Conservation (phyloP, 805 yeast genomes). For the Saccharomycopsis capsularis region DNA sequence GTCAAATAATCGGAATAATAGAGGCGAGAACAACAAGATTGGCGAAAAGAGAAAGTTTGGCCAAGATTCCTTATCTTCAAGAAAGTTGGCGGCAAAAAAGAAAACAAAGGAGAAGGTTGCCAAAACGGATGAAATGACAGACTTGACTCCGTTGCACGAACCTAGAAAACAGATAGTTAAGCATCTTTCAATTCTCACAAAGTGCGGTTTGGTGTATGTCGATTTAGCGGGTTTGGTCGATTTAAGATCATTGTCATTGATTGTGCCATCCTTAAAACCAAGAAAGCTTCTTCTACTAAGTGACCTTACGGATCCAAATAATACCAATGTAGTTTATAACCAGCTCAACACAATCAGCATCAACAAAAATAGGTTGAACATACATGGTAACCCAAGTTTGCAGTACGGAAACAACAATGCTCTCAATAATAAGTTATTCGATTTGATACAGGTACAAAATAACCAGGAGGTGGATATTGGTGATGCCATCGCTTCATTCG, state of each 20-base stretch:
- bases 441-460: constrained; percentile 28
- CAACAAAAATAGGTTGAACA: constrained; percentile 22
- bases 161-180: constrained; percentile 43
- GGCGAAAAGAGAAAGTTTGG: constrained; percentile 20
- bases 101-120: constrained; percentile 24
- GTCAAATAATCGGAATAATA: not conserved
- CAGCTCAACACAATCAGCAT: constrained; percentile 25
- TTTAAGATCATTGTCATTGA: constrained; percentile 68
- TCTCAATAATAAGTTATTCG: constrained; percentile 24
- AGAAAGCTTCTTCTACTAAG: constrained; percentile 56
- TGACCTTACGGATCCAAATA: constrained; percentile 31
- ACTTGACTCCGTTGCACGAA: constrained; percentile 42
- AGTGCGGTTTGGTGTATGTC: constrained; percentile 68
- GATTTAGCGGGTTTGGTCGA: constrained; percentile 85
- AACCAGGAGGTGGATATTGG: constrained; percentile 43
- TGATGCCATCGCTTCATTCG: constrained; percentile 48
- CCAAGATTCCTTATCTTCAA: constrained; percentile 12
- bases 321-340: constrained; percentile 17
- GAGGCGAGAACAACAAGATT: constrained; percentile 5
- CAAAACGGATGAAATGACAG: constrained; percentile 45
- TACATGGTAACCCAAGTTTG: constrained; percentile 14
- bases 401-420: not conserved
- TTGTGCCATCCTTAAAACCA: constrained; percentile 75
- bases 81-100: constrained; percentile 1
- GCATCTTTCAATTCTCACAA: constrained; percentile 37